phyloP scores from a whole-genome alignment of 2,329 filamentous ascomycete genomes.

The Pyricularia sp. region DNA sequence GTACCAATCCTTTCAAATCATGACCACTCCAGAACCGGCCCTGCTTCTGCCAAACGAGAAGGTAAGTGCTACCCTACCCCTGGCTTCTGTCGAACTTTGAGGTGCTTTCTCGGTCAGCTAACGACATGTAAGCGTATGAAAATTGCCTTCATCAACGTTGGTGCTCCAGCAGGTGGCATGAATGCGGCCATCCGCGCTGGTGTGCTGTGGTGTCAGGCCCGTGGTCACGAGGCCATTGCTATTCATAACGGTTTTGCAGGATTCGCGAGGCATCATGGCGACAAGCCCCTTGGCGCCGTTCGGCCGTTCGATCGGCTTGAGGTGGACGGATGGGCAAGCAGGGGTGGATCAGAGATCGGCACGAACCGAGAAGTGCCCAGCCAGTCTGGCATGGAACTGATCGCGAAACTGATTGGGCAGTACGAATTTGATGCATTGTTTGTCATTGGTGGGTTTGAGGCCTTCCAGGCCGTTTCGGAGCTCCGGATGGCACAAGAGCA shows the following conservation, averaged over 20 bases:
- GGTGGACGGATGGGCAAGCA: slow-evolving; percentile 88
- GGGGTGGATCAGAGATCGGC: slow-evolving; percentile 93
- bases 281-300: slow-evolving; percentile 70
- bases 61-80: slow-evolving; percentile 28
- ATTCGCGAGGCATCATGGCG: slow-evolving; percentile 77
- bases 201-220: slow-evolving; percentile 80
- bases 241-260: slow-evolving; percentile 97
- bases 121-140: slow-evolving; percentile 54
- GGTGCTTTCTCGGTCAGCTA: slow-evolving; percentile 14
- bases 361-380: slow-evolving; percentile 88
- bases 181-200: slow-evolving; percentile 90
- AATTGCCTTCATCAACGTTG: slow-evolving; percentile 92
- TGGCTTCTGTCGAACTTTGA: not conserved
- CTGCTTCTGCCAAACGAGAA: slow-evolving; percentile 57
- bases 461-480: slow-evolving; percentile 83
- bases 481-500: slow-evolving; percentile 66
- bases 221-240: slow-evolving; percentile 84
- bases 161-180: slow-evolving; percentile 93
- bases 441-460: slow-evolving; percentile 89
- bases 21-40: slow-evolving; percentile 60
- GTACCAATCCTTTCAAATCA: slow-evolving; percentile 81
- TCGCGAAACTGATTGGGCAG: slow-evolving; percentile 70
- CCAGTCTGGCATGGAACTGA: slow-evolving; percentile 69
- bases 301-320: slow-evolving; percentile 85
- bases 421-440: slow-evolving; percentile 89